Evolutionary conservation across 2,329 filamentous ascomycete species (phyloP), one percentile per base, ranked within the genome.

Genomic region (Sphaerostilbella broomeana): DNA sequence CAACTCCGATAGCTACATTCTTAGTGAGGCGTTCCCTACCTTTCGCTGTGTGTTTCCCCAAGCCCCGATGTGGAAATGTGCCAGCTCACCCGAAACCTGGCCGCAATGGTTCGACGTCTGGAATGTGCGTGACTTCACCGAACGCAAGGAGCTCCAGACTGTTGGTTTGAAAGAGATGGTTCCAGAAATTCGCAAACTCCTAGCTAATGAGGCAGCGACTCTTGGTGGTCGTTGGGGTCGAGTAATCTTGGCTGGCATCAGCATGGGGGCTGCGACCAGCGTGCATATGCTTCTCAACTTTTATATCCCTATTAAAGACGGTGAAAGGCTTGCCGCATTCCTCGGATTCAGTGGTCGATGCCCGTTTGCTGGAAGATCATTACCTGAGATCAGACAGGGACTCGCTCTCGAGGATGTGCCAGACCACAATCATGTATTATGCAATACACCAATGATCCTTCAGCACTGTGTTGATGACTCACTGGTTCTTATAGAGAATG

Each of bases 51-150:
- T 74, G 6, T 74, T 73, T 38, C 69, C 69, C 8, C 59, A 63
- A 37, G 65, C 69, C 2, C 61, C 62, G 9, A 16, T 51, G 24
- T 51, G 54, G 37, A 27, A 53, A 35, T 48, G 53, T 31, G 55
- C 59, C 38, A 43, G 37, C 4, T 43, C 38, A 6, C 2, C 20
- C 12, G 18, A 58, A 18, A 44, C 51, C 6, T 40, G 48, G 40
- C 58, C 62, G 7, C 67, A 72, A 47, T 75, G 70, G 72, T 75
- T 74, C 50, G 70, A 75, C 48, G 60, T 72, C 24, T 68, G 61
- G 57, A 65, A 68, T 35, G 54, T 64, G 1, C 48, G 55, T 13
- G 54, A 68, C 40, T 64, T 67, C 12, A 34, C 55, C 2, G 54
- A 65, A n/a, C 49, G 54, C 12, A 66, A 73, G 43, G 63, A 69